A percentile compares a stretch with the other conserved stretches of the same genome.
These are phyloP conservation scores for Oemleria cerasiformis DNA, from an alignment of 306 rosid species.

Conservation along the genomic window DNA sequence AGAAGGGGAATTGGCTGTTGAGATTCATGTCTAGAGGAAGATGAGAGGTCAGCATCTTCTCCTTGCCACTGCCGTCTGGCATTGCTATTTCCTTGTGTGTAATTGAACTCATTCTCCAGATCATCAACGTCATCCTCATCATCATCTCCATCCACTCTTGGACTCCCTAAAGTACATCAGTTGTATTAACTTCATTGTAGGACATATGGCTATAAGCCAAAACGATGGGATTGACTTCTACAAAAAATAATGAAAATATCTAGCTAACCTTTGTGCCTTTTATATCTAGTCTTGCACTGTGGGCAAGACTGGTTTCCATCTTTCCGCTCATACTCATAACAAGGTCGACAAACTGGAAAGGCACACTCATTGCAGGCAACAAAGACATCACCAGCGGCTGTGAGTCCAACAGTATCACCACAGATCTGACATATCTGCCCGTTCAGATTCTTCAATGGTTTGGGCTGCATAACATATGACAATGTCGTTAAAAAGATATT, in stretches of 20 bases:
- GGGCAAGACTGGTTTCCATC: constrained; percentile 96
- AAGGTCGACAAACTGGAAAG: constrained; percentile 90
- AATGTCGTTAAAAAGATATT: neutral
- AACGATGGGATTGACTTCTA: neutral
- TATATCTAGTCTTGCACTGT: constrained; percentile 95
- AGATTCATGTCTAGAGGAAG: constrained; percentile 85
- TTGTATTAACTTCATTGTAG: constrained; percentile 19
- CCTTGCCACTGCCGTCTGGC: constrained; percentile 73
- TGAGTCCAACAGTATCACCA: constrained; percentile 74
- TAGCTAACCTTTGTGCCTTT: constrained; percentile 75
- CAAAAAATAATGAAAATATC: neutral
- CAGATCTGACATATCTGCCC: constrained; percentile 93
- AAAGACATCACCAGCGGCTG: constrained; percentile 77
- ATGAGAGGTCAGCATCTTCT: constrained; percentile 75
- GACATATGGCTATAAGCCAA: neutral
- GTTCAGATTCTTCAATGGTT: constrained; percentile 73
- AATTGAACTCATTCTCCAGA: constrained; percentile 82
- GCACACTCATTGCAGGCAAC: constrained; percentile 99
- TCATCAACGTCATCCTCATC: constrained; percentile 91
- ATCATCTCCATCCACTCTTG: constrained; percentile 92
- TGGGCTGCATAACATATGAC: constrained; percentile 48
- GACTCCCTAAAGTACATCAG: constrained; percentile 65
- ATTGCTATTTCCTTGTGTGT: constrained; percentile 50
- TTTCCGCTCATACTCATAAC: constrained; percentile 91
- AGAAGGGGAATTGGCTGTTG: constrained; percentile 88